Conservation (phyloP, 805 yeast species). For the Nakazawaea pomicola region DNA sequence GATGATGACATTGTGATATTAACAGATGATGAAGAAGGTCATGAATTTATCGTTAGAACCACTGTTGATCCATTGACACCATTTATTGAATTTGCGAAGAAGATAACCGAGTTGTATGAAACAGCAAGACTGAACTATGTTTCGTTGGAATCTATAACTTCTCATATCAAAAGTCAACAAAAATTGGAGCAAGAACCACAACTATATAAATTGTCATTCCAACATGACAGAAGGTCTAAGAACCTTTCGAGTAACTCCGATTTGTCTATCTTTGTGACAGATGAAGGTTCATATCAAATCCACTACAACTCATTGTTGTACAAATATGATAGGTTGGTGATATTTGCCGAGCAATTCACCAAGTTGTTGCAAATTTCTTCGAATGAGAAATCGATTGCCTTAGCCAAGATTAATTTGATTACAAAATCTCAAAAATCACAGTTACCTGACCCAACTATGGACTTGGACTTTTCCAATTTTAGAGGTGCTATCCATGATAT, state of each 20-base stretch:
- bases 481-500: constrained; percentile 97
- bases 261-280: constrained; percentile 47
- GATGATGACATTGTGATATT: constrained; percentile 92
- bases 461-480: constrained; percentile 86
- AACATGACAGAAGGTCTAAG: constrained; percentile 34
- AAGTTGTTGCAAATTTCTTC: constrained; percentile 41
- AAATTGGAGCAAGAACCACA: constrained; percentile 56
- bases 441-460: constrained; percentile 83
- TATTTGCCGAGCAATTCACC: constrained; percentile 67
- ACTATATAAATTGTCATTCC: constrained; percentile 57
- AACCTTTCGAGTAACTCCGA: constrained; percentile 49
- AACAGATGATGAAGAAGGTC: constrained; percentile 44
- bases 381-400: constrained; percentile 31
- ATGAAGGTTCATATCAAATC: constrained; percentile 33
- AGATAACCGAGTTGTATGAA: constrained; percentile 37
- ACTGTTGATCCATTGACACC: constrained; percentile 48
- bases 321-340: constrained; percentile 60
- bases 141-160: constrained; percentile 53
- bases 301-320: constrained; percentile 76
- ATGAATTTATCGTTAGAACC: constrained; percentile 60
- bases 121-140: constrained; percentile 30
- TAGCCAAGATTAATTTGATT: constrained; percentile 62
- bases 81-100: constrained; percentile 47
- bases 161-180: constrained; percentile 41
- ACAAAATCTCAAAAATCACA: constrained; percentile 56